A percentile compares a stretch with the other conserved stretches of the same genome.
Evolutionary conservation across 2,329 filamentous ascomycete species (phyloP).

Genomic region (Penicillium sp.): DNA sequence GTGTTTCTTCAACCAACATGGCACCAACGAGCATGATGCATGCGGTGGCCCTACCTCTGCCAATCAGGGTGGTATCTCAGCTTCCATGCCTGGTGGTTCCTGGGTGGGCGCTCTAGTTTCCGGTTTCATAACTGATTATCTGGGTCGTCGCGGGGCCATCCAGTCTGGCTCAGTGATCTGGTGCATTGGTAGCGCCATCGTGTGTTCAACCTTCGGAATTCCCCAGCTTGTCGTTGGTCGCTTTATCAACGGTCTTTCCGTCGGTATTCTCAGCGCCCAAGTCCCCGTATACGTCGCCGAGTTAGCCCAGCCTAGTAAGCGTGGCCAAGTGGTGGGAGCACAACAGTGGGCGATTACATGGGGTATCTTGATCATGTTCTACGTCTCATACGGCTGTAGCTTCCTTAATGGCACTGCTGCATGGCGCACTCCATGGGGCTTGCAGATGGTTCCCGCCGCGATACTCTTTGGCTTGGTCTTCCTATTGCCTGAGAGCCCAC

Average conservation of each 20-base stretch:
- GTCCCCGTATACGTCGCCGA: conserved; percentile 70
- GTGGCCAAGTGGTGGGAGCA: conserved; percentile 63
- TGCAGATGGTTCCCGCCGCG: conserved; percentile 63
- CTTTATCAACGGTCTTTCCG: conserved; percentile 67
- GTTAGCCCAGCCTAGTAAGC: conserved; percentile 55
- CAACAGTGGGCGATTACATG: conserved; percentile 75
- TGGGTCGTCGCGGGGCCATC: conserved; percentile 55
- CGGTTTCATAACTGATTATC: conserved; percentile 53
- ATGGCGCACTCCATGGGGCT: conserved; percentile 64
- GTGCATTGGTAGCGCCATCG: conserved; percentile 58
- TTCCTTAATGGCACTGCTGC: conserved; percentile 57
- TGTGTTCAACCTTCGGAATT: conserved; percentile 63
- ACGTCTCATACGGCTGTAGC: conserved; percentile 59
- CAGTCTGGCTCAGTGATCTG: conserved; percentile 52
- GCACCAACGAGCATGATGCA: conserved; percentile 25
- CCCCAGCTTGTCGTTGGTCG: conserved; percentile 70
- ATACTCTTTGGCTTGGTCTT: conserved; percentile 56
- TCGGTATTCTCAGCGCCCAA: conserved; percentile 70
- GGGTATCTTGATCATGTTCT: conserved; percentile 69
- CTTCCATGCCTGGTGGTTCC: conserved; percentile 70
- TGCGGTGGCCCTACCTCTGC: conserved; percentile 47
- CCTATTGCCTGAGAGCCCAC: conserved; percentile 55
- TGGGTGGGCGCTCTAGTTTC: conserved; percentile 60
- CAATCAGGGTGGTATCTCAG: conserved; percentile 68
- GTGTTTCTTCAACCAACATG: conserved; percentile 64